Evolutionary conservation across 1,139 yeast species (phyloP), one percentile per base, ranked within the genome.

Genomic region (Suhomyces coccinellae): DNA sequence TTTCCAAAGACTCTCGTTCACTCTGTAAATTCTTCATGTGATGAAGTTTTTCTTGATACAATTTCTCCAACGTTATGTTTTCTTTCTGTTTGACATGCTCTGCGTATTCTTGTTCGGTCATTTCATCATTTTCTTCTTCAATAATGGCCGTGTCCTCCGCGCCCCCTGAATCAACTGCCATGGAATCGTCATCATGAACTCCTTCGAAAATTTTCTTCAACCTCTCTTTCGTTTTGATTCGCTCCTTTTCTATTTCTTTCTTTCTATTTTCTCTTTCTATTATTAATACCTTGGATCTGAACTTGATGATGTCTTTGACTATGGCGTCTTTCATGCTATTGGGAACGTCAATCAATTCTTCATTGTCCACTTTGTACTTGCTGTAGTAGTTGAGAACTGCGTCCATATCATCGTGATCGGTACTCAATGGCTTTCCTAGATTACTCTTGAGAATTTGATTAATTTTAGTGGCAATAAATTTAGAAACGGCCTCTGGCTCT

Each of bases 331-430:
- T 65, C 66, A 80, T 69, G 35, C 78, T 77, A 30, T 69, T 66
- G 2, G 91, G 90, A 6, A 85, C 77, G 55, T 83, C 91, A 13
- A 77, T 68, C 47, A 85, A 61, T 51, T 85, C 89, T 47, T 69
- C 68, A 16, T 76, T 68, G 57, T 85, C 88, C 17, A 85, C 80
- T 44, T 75, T 71, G 56, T 85, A 85, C 27, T 67, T 58, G 28
- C 57, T 59, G 53, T 69, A 71, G 50, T 67, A 67, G 29, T 65
- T 60, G 55, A 66, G 54, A 4, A 64, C 71, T 45, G 65, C 64
- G 46, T 70, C 74, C 38, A 69, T 53, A 44, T 68, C 75, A 43
- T 68, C 72, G 2, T 67, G 61, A 4, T 69, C 71, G 9, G 63
- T 52, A n/a, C 50, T 54, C 9, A 57, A 45, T 0, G 44, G 36